Evolutionary conservation across 345 rosid genomes (phyloP), one percentile per base, ranked within the genome.

Genomic region (Excoecaria agallocha): DNA sequence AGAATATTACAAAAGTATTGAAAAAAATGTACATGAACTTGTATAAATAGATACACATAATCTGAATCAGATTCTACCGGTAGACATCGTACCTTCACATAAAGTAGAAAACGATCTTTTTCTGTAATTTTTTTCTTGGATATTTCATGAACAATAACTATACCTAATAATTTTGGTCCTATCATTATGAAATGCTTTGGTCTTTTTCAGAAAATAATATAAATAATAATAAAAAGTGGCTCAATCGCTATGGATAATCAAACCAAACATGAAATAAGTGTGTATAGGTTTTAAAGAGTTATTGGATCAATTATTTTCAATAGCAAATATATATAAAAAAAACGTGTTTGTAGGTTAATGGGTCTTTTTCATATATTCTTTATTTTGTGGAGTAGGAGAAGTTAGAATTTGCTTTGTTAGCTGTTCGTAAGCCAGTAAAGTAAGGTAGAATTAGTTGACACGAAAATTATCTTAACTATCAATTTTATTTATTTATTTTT

Each of bases 281-380:
- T 49, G 24, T n/a, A n/a, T n/a, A 49, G 52, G 46, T 50, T 25
- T 57, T 16, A 6, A 20, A 20, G 56, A 68, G 43, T 22, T 43
- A 70, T 74, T 45, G 19, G 24, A 38, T 56, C 58, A 55, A 58
- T 43, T 45, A 10, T 45, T 57, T 58, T 45, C 51, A 9, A 19
- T 52, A 30, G 54, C n/a, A 62, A 35, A 20, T 35, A 6, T 8
- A 45, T 35, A n/a, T n/a, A n/a, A n/a, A n/a, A 13, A 39, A 48
- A 49, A 60, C 22, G 25, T 54, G 60, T 62, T 30, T 51, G 54
- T 58, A 71, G 54, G 80, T 76, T 75, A 43, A 37, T 43, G 25
- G 64, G 76, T 82, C 82, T 35, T 67, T 77, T 71, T 77, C 83
- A 1, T 51, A 12, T 20, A 43, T 50, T 25, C 52, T 64, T 68